Percentiles rank a stretch among this genome's conserved stretches.
Conservation (phyloP, 2,329 filamentous ascomycete species). For the Penicillium frequentans region DNA sequence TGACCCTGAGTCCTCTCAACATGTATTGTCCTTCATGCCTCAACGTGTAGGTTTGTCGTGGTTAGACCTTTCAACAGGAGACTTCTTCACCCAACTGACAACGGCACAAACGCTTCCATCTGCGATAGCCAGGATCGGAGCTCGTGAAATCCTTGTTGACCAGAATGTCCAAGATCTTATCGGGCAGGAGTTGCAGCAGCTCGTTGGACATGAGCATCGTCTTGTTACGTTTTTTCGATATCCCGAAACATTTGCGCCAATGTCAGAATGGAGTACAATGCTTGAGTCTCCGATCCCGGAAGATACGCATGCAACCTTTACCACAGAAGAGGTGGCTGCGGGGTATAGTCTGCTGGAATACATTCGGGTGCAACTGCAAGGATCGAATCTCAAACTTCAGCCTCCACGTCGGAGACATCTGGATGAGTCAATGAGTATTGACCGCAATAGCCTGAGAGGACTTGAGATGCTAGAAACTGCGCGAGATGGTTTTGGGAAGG, state of each 20-base stretch:
- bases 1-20: conserved; percentile 24
- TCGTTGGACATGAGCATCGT: conserved; percentile 74
- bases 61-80: conserved; percentile 92
- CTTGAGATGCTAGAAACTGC: conserved; percentile 88
- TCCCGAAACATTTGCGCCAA: conserved; percentile 44
- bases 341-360: conserved; percentile 83
- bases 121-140: conserved; percentile 76
- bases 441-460: conserved; percentile 85
- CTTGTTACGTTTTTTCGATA: conserved; percentile 70
- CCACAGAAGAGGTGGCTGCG: conserved; percentile 68
- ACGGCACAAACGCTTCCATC: conserved; percentile 73
- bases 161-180: conserved; percentile 59
- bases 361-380: conserved; percentile 74
- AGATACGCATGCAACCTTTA: conserved; percentile 59
- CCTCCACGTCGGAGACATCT: conserved; percentile 73
- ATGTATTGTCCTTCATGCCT: conserved; percentile 31
- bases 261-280: conserved; percentile 71
- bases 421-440: conserved; percentile 81
- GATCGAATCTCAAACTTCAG: conserved; percentile 76
- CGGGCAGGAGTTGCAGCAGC: conserved; percentile 62
- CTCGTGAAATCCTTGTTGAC: conserved; percentile 81
- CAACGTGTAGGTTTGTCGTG: conserved; percentile 76
- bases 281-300: conserved; percentile 70
- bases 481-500: conserved; percentile 73
- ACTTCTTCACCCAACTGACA: conserved; percentile 82